These are phyloP conservation scores for Periglandula ipomoeae DNA, from an alignment of 2,329 filamentous ascomycete species.

Conservation along the genomic window DNA sequence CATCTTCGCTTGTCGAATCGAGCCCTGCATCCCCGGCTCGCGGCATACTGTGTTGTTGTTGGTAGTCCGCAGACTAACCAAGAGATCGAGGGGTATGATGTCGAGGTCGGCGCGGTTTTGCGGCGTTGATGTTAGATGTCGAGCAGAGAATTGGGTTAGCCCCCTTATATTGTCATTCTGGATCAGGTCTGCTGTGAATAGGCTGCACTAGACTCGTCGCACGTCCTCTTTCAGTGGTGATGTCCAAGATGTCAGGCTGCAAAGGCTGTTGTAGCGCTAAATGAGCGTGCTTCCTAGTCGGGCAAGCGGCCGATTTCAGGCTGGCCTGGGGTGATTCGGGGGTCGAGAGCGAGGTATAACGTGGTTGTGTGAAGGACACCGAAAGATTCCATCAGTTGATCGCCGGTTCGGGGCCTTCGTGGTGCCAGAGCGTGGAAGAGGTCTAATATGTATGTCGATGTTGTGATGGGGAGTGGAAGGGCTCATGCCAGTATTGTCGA, in stretches of 20 bases:
- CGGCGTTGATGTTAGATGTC: not conserved
- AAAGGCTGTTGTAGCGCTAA: not conserved
- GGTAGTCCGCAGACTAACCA: not conserved
- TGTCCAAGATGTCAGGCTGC: not conserved
- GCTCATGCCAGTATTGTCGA: not conserved
- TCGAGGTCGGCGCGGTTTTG: not conserved
- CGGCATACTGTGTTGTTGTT: slow-evolving; percentile 9
- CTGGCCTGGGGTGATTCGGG: not conserved
- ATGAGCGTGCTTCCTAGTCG: not conserved
- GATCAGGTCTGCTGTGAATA: not conserved
- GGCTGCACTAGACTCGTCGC: not conserved
- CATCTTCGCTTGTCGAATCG: slow-evolving; percentile 19
- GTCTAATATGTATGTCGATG: not conserved
- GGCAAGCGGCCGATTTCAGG: not conserved
- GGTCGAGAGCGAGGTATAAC: not conserved
- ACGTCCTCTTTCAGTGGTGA: not conserved
- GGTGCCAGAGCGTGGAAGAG: not conserved
- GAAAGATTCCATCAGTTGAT: not conserved
- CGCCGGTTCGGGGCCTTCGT: too few relatives aligned
- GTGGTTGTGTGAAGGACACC: not conserved
- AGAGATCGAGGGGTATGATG: not conserved
- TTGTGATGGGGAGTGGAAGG: not conserved
- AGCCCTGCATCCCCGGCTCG: slow-evolving; percentile 9
- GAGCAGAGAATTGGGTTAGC: not conserved
- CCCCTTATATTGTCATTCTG: not conserved